Conservation (phyloP, 2,329 filamentous ascomycete species). For the Verticillium albo-atrum region DNA sequence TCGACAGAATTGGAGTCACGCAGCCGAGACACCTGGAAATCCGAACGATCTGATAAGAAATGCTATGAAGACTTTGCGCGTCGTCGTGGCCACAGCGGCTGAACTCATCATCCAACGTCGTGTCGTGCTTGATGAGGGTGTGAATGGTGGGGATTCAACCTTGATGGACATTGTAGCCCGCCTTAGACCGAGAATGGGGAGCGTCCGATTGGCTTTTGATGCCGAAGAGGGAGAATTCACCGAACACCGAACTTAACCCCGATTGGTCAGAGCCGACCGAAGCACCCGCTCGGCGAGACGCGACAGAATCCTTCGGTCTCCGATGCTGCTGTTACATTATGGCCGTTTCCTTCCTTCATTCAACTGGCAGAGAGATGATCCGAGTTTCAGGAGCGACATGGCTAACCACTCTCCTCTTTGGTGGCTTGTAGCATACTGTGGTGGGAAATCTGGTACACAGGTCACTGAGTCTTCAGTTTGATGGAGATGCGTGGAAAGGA, state of each 20-base stretch:
- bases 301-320: neutral
- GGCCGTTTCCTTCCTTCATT: no score
- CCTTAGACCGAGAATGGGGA: constrained; percentile 2
- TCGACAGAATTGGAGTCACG: neutral
- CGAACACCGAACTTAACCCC: neutral
- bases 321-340: no score
- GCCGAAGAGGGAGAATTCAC: neutral
- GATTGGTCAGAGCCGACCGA: neutral
- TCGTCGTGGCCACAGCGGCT: neutral
- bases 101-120: constrained; percentile 5
- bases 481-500: no score
- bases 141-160: neutral
- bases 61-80: neutral
- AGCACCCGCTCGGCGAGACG: neutral
- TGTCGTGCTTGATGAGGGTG: constrained; percentile 1
- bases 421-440: no score
- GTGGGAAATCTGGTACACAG: no score
- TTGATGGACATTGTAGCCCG: neutral
- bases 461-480: no score
- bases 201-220: neutral
- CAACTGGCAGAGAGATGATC: no score
- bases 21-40: neutral
- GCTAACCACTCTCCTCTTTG: no score
- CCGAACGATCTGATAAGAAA: constrained; percentile 3
- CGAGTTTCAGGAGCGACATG: no score